These are phyloP conservation scores for Verticillium klebahnii DNA, from an alignment of 2,329 filamentous ascomycete genomes.

Conservation along the genomic window DNA sequence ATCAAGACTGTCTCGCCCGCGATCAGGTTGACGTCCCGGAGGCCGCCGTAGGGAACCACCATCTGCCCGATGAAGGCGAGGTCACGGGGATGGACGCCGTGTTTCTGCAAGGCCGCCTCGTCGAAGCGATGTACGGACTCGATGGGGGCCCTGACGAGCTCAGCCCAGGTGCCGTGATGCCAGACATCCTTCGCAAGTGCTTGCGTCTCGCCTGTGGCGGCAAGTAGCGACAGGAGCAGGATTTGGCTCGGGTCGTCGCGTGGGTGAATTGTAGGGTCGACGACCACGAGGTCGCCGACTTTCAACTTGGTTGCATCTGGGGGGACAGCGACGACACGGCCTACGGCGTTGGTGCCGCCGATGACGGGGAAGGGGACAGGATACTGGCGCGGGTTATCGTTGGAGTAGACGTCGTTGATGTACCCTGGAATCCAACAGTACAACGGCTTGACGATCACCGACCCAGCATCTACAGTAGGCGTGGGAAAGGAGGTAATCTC, in stretches of 20 bases:
- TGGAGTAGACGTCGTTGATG: neutral
- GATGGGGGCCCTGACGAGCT: neutral
- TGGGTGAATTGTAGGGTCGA: conserved; percentile 2
- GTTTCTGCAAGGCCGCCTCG: neutral
- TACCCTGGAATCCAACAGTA: neutral
- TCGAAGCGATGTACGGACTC: neutral
- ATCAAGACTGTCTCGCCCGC: conserved; percentile 45
- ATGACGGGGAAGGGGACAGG: conserved; percentile 24
- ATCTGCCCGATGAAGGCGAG: neutral
- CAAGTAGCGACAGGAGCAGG: conserved; percentile 7
- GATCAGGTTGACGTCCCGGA: conserved; percentile 22
- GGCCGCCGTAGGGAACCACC: neutral
- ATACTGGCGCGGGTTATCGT: conserved; percentile 3
- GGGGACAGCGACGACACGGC: conserved; percentile 27
- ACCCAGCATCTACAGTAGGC: neutral
- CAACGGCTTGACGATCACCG: neutral
- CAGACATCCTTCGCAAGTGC: neutral
- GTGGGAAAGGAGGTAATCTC: neutral
- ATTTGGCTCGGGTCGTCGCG: conserved; percentile 7
- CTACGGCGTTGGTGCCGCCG: conserved; percentile 27
- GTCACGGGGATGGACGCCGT: neutral
- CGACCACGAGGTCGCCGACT: neutral
- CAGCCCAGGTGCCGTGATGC: neutral
- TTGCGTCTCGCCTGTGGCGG: conserved; percentile 18
- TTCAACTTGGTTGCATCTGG: conserved; percentile 24